Percentiles rank a stretch among this genome's conserved stretches.
Evolutionary conservation across 495 filamentous ascomycete genomes (phyloP).

Genomic region (Trichoderma gamsii): DNA sequence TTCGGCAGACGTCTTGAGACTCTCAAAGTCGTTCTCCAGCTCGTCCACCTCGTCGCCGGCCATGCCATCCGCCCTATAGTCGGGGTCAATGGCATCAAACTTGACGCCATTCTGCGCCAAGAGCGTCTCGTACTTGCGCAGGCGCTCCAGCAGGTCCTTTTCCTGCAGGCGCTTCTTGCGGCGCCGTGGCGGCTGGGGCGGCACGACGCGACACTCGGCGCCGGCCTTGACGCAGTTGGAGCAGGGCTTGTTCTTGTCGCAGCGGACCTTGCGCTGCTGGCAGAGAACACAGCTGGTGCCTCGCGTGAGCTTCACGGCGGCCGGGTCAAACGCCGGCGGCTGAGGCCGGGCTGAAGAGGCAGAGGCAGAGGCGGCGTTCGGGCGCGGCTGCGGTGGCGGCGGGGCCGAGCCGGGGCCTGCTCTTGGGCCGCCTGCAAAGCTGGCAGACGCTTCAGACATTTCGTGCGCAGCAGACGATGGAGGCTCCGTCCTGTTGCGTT

Average conservation of each 20-base stretch:
- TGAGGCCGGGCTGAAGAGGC: not conserved
- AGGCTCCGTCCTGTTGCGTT: not conserved
- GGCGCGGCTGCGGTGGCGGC: not conserved
- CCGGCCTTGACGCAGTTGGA: slow-evolving; percentile 58
- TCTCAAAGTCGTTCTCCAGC: slow-evolving; percentile 41
- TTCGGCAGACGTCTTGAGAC: slow-evolving; percentile 32
- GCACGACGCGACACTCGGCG: slow-evolving; percentile 54
- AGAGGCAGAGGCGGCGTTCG: not conserved
- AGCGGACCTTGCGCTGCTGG: slow-evolving; percentile 61
- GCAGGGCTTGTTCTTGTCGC: slow-evolving; percentile 59
- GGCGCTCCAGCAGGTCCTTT: slow-evolving; percentile 44
- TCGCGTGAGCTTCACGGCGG: slow-evolving; percentile 44
- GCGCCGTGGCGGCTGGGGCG: slow-evolving; percentile 52
- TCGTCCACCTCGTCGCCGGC: slow-evolving; percentile 44
- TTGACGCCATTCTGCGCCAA: slow-evolving; percentile 47
- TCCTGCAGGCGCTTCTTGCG: slow-evolving; percentile 52
- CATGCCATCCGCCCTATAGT: slow-evolving; percentile 37
- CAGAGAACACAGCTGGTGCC: slow-evolving; percentile 60
- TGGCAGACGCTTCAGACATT: slow-evolving; percentile 4
- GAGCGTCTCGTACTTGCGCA: slow-evolving; percentile 50
- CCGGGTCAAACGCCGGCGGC: slow-evolving; percentile 25
- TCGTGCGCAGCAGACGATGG: not conserved
- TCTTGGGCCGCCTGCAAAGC: not conserved
- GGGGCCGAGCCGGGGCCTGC: slow-evolving; percentile 6
- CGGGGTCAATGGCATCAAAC: slow-evolving; percentile 38